phyloP scores from a whole-genome alignment of 1,139 yeast species.

The Candida smagusa region DNA sequence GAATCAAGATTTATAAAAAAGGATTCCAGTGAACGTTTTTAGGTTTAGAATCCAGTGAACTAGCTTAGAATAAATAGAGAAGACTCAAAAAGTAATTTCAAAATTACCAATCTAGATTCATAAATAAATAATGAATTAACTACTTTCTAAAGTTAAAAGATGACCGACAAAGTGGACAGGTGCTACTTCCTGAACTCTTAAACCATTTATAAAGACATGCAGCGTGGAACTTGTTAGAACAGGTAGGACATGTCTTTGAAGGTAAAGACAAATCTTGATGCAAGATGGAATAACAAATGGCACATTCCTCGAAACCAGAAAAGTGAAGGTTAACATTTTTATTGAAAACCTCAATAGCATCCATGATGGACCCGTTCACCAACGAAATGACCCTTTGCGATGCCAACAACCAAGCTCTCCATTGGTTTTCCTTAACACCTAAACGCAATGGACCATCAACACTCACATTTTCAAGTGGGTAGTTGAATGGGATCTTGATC shows the following conservation, averaged over 20 bases:
- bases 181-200: slow-evolving; percentile 84
- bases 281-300: slow-evolving; percentile 87
- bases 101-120: too few species aligned
- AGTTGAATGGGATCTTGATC: slow-evolving; percentile 65
- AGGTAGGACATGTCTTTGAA: slow-evolving; percentile 80
- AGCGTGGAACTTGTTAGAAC: slow-evolving; percentile 94
- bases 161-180: slow-evolving; percentile 92
- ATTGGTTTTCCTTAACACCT: slow-evolving; percentile 88
- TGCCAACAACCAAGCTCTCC: slow-evolving; percentile 95
- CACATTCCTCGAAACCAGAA: slow-evolving; percentile 93
- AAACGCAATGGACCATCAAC: slow-evolving; percentile 78
- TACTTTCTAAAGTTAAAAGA: slow-evolving; percentile 51
- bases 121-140: not conserved
- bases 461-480: slow-evolving; percentile 69
- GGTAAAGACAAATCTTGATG: slow-evolving; percentile 93
- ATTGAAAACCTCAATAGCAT: slow-evolving; percentile 78
- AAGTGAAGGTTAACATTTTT: slow-evolving; percentile 80
- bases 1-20: too few species aligned
- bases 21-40: too few species aligned
- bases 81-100: too few species aligned
- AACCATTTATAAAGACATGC: slow-evolving; percentile 98
- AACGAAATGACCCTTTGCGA: slow-evolving; percentile 77
- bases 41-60: too few species aligned
- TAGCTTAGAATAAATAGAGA: too few species aligned
- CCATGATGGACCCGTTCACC: slow-evolving; percentile 75